Base-by-base conservation (phyloP, 176 grass and related monocot species). In the Alloteropsis semialata region DNA sequence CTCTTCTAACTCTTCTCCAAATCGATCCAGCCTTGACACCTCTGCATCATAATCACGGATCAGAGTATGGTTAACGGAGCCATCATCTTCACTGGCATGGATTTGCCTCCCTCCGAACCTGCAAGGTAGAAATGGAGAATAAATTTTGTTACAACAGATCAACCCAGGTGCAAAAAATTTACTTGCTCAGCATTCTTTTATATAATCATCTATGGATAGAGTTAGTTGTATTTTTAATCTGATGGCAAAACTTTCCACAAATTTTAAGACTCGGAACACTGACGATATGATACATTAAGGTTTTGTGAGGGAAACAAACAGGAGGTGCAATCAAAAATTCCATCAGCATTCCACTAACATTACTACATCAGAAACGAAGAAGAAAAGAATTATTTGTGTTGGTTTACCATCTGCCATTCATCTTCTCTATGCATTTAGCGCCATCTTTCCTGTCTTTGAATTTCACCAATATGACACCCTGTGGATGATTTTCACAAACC, bases 401-500 rank as follows among this genome's bases (percentile, higher is more conserved):
- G 77, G 74, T 85, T 22, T 80, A 96, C 96, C 96, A 99, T 99
- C 93, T 70, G n/a, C 67, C 67, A 3, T 70, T 70, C 67, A 70
- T 70, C 41, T 90, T 79, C 77, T 92, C 87, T 46, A 98, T 90
- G 86, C 96, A 99, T 76, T 96, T 92, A 13, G 81, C 63, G 59
- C 85, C 93, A 87, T 99, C 89, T 88, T 81, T 98, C 61, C 83
- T 77, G 82, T 98, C 90, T 70, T 98, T 98, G 62, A 93, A 98
- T 82, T 93, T 98, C 18, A 98, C 96, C 87, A 98, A 93, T 69
- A 96, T 69, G 48, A 98, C 96, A 85, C 96, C 96, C 69, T 98
- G 87, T 82, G 96, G 96, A 79, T 98, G 88, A 91, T 95, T 98
- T 84, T 95, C 91, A 65, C 96, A 98, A 22, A 98, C 85, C 96